Conservation (phyloP, 345 rosid genomes). For the Lenwebbia sp. region DNA sequence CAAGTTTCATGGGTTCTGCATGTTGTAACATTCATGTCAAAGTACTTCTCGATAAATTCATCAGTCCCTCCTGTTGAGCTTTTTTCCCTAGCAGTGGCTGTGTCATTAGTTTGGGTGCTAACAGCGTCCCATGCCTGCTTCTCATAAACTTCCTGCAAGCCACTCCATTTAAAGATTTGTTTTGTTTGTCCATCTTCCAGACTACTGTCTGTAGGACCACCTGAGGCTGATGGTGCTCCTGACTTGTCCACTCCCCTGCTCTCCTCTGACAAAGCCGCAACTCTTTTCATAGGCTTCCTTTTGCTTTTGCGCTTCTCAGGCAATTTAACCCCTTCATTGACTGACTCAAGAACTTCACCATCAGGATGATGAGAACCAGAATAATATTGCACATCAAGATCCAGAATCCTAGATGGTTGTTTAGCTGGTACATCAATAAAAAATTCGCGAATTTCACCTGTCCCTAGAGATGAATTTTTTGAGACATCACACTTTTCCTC, state of each 20-base stretch:
- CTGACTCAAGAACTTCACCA: conserved; percentile 24
- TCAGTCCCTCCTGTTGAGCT: conserved; percentile 18
- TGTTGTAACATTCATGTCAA: conserved; percentile 46
- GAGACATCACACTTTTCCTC: conserved; percentile 9
- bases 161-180: not conserved
- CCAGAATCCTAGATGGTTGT: conserved; percentile 15
- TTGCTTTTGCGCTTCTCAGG: conserved; percentile 39
- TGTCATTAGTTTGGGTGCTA: not conserved
- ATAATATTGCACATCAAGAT: not conserved
- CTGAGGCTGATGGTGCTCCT: conserved; percentile 23
- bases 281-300: conserved; percentile 50
- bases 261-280: conserved; percentile 36
- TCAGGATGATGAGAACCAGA: conserved; percentile 17
- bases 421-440: conserved; percentile 21
- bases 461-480: conserved; percentile 10
- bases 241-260: conserved; percentile 14
- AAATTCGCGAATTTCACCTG: conserved; percentile 20
- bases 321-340: conserved; percentile 30
- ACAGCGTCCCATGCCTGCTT: conserved; percentile 2
- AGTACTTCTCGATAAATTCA: conserved; percentile 55
- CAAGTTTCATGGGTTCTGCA: conserved; percentile 50
- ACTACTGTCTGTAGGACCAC: conserved; percentile 20
- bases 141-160: conserved; percentile 8
- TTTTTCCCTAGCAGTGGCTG: conserved; percentile 11
- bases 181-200: conserved; percentile 10